Percentiles rank a stretch among this genome's conserved stretches.
These are phyloP conservation scores for Zoysia matrella DNA, from an alignment of 202 grass and related monocot genomes.

Conservation along the genomic window DNA sequence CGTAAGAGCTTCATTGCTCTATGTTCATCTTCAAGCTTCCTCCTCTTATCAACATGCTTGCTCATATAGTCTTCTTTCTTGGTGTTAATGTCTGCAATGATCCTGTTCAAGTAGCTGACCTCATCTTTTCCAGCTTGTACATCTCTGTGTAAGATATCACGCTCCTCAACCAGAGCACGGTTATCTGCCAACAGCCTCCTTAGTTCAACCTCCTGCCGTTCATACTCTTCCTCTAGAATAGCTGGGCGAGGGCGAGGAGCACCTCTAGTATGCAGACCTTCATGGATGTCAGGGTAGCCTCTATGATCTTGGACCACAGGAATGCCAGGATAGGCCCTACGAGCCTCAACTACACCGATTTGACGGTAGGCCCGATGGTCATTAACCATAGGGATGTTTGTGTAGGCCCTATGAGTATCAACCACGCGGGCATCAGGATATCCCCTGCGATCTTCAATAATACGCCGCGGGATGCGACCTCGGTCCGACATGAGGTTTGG, in stretches of 20 bases:
- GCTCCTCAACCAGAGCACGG: conserved; percentile 61
- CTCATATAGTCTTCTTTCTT: conserved; percentile 71
- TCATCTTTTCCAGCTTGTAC: conserved; percentile 68
- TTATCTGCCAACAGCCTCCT: conserved; percentile 62
- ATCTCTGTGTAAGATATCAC: conserved; percentile 51
- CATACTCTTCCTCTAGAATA: conserved; percentile 62
- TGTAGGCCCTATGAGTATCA: conserved; percentile 10
- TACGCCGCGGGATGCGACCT: conserved; percentile 45
- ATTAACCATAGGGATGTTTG: conserved; percentile 11
- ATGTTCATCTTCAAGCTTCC: conserved; percentile 80
- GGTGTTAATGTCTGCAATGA: conserved; percentile 60
- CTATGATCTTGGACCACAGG: conserved; percentile 40
- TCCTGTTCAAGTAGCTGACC: conserved; percentile 50
- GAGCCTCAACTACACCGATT: neutral
- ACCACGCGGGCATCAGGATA: conserved; percentile 14
- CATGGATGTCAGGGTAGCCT: conserved; percentile 50
- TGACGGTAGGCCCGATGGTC: conserved; percentile 39
- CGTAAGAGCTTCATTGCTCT: conserved; percentile 68
- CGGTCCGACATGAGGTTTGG: conserved; percentile 62
- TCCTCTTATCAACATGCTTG: conserved; percentile 72
- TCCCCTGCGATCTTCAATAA: conserved; percentile 38
- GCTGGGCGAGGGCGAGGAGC: conserved; percentile 54
- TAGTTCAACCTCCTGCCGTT: conserved; percentile 57
- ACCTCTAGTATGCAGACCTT: conserved; percentile 37
- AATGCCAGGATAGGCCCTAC: conserved; percentile 16